Evolutionary conservation across 345 rosid genomes (phyloP).

Genomic region (Fremontodendron californicum): DNA sequence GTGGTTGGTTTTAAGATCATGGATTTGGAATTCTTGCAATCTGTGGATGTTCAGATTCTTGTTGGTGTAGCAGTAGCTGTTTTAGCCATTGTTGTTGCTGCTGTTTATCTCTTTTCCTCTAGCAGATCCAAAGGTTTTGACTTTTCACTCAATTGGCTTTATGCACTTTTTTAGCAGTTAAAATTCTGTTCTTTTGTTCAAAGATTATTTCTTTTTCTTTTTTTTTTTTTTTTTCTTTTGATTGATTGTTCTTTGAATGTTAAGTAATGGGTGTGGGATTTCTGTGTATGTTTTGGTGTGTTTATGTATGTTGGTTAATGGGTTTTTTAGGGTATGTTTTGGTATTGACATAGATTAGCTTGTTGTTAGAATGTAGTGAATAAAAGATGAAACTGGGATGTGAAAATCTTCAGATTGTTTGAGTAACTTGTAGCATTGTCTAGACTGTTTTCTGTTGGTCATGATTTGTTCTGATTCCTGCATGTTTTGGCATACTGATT

Average conservation of each 20-base stretch:
- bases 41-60: slow-evolving; percentile 66
- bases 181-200: background rate
- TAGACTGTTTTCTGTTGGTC: background rate
- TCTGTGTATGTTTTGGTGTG: background rate
- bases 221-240: background rate
- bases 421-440: background rate
- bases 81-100: slow-evolving; percentile 54
- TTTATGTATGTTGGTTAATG: background rate
- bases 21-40: slow-evolving; percentile 64
- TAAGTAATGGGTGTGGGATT: background rate
- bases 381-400: background rate
- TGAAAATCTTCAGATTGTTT: background rate
- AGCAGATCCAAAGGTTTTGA: slow-evolving; percentile 65
- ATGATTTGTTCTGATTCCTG: background rate
- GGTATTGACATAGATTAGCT: background rate
- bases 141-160: slow-evolving; percentile 10
- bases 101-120: slow-evolving; percentile 54
- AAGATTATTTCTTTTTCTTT: background rate
- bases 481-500: background rate
- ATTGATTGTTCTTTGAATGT: background rate
- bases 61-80: slow-evolving; percentile 72
- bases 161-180: background rate
- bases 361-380: background rate
- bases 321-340: background rate
- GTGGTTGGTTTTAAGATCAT: slow-evolving; percentile 23